Conservation (phyloP, 2,329 filamentous ascomycete species). For the Cryphonectria nitschkei region DNA sequence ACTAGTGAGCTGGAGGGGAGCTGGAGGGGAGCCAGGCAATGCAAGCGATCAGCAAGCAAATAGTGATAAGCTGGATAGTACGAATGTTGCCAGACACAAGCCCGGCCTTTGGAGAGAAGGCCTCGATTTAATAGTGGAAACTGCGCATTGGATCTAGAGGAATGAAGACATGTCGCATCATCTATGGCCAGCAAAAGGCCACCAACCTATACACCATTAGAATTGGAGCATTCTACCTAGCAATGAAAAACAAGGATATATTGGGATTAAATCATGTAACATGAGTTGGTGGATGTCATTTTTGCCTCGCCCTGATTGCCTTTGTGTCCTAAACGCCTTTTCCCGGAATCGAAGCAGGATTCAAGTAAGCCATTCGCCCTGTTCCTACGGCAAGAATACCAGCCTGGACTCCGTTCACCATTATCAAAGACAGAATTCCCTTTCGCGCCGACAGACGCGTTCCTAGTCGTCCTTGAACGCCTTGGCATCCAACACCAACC, state of each 20-base stretch:
- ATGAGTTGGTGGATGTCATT: not conserved
- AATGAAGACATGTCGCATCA: not conserved
- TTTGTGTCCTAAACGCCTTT: not conserved
- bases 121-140: too few species aligned
- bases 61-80: not conserved
- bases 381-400: not conserved
- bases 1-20: not conserved
- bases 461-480: conserved; percentile 48
- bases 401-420: conserved; percentile 35
- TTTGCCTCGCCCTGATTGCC: not conserved
- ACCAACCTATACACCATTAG: not conserved
- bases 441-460: conserved; percentile 6
- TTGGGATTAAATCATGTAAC: conserved; percentile 15
- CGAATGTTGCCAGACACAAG: not conserved
- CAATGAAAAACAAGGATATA: not conserved
- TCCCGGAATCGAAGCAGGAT: not conserved
- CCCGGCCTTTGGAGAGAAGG: too few species aligned
- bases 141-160: too few species aligned
- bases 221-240: not conserved
- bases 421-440: not conserved
- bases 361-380: not conserved
- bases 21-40: not conserved
- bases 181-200: not conserved
- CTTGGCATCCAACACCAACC: conserved; percentile 58
- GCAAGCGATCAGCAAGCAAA: not conserved